phyloP scores from a whole-genome alignment of 306 rosid species.

The Prunus salicina region DNA sequence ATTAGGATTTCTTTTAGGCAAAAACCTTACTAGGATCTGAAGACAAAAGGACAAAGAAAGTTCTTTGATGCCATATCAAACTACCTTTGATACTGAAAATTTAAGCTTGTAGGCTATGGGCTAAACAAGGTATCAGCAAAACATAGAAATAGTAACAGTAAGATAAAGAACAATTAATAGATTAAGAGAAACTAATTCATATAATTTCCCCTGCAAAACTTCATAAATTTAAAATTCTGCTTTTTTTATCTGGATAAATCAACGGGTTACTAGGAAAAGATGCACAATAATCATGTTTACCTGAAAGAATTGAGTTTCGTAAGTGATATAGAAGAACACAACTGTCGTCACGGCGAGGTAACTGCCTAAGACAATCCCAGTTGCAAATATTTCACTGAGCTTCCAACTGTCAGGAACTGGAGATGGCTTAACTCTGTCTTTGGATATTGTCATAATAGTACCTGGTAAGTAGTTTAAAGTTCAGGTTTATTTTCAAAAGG shows the following conservation, averaged over 20 bases:
- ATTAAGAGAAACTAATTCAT: not conserved
- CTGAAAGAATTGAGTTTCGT: slow-evolving; percentile 3
- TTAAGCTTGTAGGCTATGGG: not conserved
- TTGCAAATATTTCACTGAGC: slow-evolving; percentile 23
- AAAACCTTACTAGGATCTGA: not conserved
- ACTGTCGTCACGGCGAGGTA: slow-evolving; percentile 21
- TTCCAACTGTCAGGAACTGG: slow-evolving; percentile 22
- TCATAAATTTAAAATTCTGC: too few relatives aligned
- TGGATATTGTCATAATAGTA: slow-evolving; percentile 23
- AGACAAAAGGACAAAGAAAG: not conserved
- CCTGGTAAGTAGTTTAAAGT: slow-evolving; percentile 2
- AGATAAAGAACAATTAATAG: not conserved
- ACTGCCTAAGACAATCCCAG: slow-evolving; percentile 18
- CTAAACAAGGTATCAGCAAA: not conserved
- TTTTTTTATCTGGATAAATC: not conserved
- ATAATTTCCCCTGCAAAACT: not conserved
- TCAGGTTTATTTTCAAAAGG: not conserved
- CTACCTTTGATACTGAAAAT: not conserved
- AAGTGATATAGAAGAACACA: slow-evolving; percentile 1
- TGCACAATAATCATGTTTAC: not conserved
- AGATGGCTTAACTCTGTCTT: slow-evolving; percentile 25
- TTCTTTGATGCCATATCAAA: not conserved
- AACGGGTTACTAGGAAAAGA: not conserved
- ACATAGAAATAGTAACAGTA: not conserved
- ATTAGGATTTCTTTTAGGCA: too few relatives aligned